A percentile compares a stretch with the other conserved stretches of the same genome.
Conservation (phyloP, 495 filamentous ascomycete genomes). For the Penicillium lividum region DNA sequence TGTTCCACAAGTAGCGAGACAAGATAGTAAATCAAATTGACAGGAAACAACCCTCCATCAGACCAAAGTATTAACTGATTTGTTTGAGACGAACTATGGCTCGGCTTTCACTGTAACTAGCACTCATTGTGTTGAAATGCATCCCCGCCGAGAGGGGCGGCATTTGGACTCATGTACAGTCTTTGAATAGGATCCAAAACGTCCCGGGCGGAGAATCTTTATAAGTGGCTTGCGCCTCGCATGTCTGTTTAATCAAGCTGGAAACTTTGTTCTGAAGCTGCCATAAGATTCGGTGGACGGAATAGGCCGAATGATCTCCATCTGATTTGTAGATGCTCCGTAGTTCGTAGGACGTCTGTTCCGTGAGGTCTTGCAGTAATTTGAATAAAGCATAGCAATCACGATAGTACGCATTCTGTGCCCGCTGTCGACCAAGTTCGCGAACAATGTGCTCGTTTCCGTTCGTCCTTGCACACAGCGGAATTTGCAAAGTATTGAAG, state of each 20-base stretch:
- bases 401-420: slow-evolving; percentile 6
- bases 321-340: background rate
- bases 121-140: background rate
- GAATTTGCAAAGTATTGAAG: background rate
- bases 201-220: background rate
- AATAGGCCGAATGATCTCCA: background rate
- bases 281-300: background rate
- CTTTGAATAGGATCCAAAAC: background rate
- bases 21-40: background rate
- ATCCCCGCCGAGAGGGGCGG: background rate
- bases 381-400: slow-evolving; percentile 11
- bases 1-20: background rate
- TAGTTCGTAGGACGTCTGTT: background rate
- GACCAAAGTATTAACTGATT: background rate
- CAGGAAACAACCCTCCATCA: background rate
- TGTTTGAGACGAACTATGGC: background rate
- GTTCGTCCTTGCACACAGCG: background rate
- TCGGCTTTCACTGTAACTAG: no score
- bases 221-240: background rate
- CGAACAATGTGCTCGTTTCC: slow-evolving; percentile 3
- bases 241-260: background rate
- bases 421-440: slow-evolving; percentile 1
- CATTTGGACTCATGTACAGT: background rate
- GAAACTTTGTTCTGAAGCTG: background rate
- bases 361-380: slow-evolving; percentile 4